Conservation (phyloP, 2,329 filamentous ascomycete species). For the Pleurostoma richardsiae region DNA sequence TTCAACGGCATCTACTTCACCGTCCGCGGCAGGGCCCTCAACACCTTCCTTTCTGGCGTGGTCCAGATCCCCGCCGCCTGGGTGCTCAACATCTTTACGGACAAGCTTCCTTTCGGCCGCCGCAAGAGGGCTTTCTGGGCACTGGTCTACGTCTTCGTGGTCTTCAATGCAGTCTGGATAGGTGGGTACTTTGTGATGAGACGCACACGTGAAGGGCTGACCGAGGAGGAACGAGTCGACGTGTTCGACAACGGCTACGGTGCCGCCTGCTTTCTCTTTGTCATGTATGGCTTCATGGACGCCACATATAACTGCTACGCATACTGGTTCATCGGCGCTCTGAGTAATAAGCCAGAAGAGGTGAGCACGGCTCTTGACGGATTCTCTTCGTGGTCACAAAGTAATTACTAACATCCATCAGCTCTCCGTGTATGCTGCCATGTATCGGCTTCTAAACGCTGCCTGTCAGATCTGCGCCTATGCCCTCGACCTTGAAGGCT, state of each 20-base stretch:
- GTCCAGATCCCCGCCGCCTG: slow-evolving; percentile 68
- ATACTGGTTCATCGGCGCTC: not conserved
- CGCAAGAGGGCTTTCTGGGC: slow-evolving; percentile 50
- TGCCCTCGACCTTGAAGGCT: not conserved
- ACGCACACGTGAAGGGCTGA: not conserved
- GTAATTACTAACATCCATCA: not conserved
- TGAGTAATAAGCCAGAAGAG: not conserved
- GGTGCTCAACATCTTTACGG: slow-evolving; percentile 60
- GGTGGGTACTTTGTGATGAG: not conserved
- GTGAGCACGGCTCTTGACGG: not conserved
- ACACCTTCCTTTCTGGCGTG: slow-evolving; percentile 65
- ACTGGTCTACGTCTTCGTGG: slow-evolving; percentile 48
- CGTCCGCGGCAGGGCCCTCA: slow-evolving; percentile 68
- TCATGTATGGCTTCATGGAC: not conserved
- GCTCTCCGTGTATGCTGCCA: not conserved
- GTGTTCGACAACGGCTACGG: not conserved
- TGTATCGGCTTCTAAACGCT: not conserved
- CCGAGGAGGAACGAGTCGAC: not conserved
- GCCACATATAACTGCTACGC: not conserved
- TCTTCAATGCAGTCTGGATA: slow-evolving; percentile 25
- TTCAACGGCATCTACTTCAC: slow-evolving; percentile 68
- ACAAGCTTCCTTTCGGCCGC: slow-evolving; percentile 49
- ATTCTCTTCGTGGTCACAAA: no score
- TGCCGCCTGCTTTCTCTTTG: not conserved
- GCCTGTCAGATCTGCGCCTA: not conserved